Conservation (phyloP, 1,284 basidiomycete species). For the Omphalotus olearius region DNA sequence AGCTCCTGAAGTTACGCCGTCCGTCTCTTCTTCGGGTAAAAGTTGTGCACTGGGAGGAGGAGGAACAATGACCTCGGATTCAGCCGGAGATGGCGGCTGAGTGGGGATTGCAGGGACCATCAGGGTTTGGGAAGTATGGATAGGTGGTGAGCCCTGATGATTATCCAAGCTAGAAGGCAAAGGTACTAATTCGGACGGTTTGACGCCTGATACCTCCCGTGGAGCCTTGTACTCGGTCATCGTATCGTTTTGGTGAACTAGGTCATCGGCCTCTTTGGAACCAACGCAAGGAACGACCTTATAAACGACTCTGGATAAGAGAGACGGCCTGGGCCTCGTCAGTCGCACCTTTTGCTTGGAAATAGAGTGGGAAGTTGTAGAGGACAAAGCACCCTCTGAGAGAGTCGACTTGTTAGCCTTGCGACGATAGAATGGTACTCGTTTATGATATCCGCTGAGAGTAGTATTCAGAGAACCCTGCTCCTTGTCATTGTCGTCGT, state of each 20-base stretch:
- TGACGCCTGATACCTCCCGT: not conserved
- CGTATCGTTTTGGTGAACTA: not conserved
- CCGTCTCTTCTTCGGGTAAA: conserved; percentile 48
- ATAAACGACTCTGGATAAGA: conserved; percentile 25
- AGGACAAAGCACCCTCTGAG: conserved; percentile 26
- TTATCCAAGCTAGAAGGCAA: not conserved
- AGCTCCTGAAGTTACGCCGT: conserved; percentile 50
- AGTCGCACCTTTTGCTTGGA: conserved; percentile 20
- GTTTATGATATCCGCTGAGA: conserved; percentile 27
- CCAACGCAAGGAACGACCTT: conserved; percentile 28
- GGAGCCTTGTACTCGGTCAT: no score
- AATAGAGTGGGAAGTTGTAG: conserved; percentile 24
- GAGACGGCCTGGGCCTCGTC: conserved; percentile 21
- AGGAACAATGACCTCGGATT: conserved; percentile 43
- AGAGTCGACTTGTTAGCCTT: conserved; percentile 31
- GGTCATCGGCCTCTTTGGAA: conserved; percentile 12
- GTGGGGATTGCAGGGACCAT: no score
- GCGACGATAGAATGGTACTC: conserved; percentile 39
- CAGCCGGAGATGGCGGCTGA: conserved; percentile 20
- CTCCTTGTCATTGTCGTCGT: conserved; percentile 31
- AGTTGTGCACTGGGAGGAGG: conserved; percentile 48
- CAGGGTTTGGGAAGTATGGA: no score
- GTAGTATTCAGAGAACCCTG: conserved; percentile 36
- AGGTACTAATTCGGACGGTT: not conserved
- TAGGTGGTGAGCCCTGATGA: no score